Conservation (phyloP, 768 basidiomycete genomes). For the Mrakia frigida region DNA sequence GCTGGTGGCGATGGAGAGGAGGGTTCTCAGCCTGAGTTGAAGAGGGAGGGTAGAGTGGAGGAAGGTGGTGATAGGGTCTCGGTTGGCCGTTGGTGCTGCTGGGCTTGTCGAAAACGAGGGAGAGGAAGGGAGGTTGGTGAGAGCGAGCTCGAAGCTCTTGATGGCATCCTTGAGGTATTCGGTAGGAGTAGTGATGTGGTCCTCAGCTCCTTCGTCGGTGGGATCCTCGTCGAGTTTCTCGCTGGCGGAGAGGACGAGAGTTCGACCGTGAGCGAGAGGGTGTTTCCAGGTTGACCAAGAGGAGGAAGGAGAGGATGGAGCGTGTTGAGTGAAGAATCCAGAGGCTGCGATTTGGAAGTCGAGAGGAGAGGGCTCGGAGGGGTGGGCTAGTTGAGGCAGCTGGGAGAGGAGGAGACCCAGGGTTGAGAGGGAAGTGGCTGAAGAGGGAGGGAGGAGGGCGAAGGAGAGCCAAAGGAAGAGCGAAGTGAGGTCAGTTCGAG, state of each 20-base stretch:
- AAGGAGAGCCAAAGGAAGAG: background rate
- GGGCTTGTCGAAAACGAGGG: background rate
- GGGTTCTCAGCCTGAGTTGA: background rate
- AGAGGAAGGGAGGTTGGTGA: background rate
- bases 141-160: background rate
- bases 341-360: background rate
- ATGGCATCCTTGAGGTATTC: background rate
- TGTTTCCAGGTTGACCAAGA: background rate
- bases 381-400: conserved; percentile 3
- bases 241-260: conserved; percentile 1
- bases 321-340: background rate
- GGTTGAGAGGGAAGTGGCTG: conserved; percentile 17
- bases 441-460: too few relatives aligned
- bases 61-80: conserved; percentile 15
- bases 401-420: conserved; percentile 10
- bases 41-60: conserved; percentile 1
- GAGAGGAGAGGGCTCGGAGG: conserved; percentile 6
- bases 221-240: background rate
- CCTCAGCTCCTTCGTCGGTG: background rate
- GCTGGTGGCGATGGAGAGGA: background rate
- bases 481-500: background rate
- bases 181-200: background rate
- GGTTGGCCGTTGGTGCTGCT: background rate
- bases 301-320: background rate
- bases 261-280: conserved; percentile 1